Evolutionary conservation across 306 rosid species (phyloP), one percentile per base, ranked within the genome.

Genomic region (Prinsepia uniflora): DNA sequence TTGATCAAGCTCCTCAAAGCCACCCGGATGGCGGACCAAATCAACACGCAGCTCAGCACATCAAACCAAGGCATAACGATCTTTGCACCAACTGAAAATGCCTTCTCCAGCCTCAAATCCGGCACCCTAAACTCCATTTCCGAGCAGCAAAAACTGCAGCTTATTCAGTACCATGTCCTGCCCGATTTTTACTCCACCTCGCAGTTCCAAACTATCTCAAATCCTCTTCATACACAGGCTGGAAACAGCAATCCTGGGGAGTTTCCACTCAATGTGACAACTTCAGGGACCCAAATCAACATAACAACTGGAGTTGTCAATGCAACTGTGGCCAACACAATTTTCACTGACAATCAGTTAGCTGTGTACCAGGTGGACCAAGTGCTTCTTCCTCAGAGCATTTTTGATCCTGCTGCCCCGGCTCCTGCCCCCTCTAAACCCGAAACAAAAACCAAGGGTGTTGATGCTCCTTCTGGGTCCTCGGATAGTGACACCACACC

Each of bases 1-100:
- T 78, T 94, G 70, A 84, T 86, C 2, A 89, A 84, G 66, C 85
- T 94, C 0, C 86, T 91, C 40, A 87, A 78, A 79, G 78, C 84
- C 42, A 79, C 97, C 8, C 90, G 82, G 47, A 79, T 75, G 8
- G 81, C 87, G 3, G 90, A 89, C 59, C 86, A 96, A 44, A 84
- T 94, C 76, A 86, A 91, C 77, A 70, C 96, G 2, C 97, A 91
- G 50, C 91, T 89, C 76, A 83, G 89, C 75, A 84, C 88, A 60
- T 87, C 92, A 41, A 91, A 84, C 73, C 98, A 90, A 65, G 99
- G 99, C 72, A 62, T 94, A 7, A 89, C 96, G 3, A 54, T 94
- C 41, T 94, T 94, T n/a, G 99, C 97, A 11, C 99, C 99, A 19
- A 85, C 97, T 0, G 99, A 91, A 30, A 85, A 85, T 10, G 95